Percentiles rank a stretch among this genome's conserved stretches.
These are phyloP conservation scores for Athelia psychrophila DNA, from an alignment of 1,284 basidiomycete genomes.

Conservation along the genomic window DNA sequence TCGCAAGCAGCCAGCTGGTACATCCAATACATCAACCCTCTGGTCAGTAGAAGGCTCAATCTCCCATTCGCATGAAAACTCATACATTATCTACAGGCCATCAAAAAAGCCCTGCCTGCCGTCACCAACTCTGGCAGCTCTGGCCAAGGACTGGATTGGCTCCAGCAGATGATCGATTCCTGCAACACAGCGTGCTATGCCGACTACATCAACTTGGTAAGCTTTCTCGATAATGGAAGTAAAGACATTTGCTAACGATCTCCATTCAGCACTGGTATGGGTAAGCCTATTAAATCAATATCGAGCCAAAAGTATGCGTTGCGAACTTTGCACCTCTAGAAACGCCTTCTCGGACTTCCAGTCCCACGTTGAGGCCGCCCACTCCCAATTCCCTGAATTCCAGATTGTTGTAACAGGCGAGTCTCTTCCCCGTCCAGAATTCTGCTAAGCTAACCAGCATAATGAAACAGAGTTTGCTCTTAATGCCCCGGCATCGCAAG, in stretches of 20 bases:
- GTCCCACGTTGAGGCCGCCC: slow-evolving; percentile 2
- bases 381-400: slow-evolving; percentile 2
- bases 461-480: neutral
- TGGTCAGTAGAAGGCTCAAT: slow-evolving; percentile 12
- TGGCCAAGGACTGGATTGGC: slow-evolving; percentile 30
- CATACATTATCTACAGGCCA: slow-evolving; percentile 16
- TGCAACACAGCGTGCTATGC: slow-evolving; percentile 17
- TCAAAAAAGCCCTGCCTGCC: slow-evolving; percentile 32
- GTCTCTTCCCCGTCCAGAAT: neutral
- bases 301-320: neutral
- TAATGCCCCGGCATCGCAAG: neutral
- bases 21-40: slow-evolving; percentile 30
- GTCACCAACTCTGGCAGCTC: slow-evolving; percentile 24
- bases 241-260: neutral
- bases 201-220: slow-evolving; percentile 20
- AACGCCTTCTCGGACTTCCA: slow-evolving; percentile 4
- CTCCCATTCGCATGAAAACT: neutral
- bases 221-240: neutral
- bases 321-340: neutral
- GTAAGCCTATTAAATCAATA: neutral
- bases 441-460: neutral
- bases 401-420: neutral
- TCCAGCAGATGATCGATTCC: slow-evolving; percentile 28
- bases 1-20: slow-evolving; percentile 33
- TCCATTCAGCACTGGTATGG: slow-evolving; percentile 5